Evolutionary conservation across 2,329 filamentous ascomycete genomes (phyloP).

Genomic region (Stenocarpella maydis): DNA sequence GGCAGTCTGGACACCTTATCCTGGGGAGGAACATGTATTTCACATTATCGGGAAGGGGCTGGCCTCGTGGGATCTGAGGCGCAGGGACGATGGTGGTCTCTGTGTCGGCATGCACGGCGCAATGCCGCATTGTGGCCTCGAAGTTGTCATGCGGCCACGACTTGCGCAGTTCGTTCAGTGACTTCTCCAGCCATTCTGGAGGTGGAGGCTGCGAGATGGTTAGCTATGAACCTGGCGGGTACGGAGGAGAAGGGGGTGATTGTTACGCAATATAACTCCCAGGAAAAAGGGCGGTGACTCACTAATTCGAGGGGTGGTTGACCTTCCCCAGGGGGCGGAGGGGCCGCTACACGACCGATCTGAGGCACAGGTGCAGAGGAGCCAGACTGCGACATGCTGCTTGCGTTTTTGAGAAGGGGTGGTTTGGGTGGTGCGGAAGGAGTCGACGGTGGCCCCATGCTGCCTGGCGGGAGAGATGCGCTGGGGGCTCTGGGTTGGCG

Average conservation of each 20-base stretch:
- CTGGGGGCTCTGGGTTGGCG: slow-evolving; percentile 56
- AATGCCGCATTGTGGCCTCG: slow-evolving; percentile 91
- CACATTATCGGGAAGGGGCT: slow-evolving; percentile 67
- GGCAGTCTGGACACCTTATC: slow-evolving; percentile 91
- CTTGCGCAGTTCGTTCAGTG: slow-evolving; percentile 75
- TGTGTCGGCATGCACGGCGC: slow-evolving; percentile 77
- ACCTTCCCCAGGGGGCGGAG: slow-evolving; percentile 66
- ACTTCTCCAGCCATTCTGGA: slow-evolving; percentile 82
- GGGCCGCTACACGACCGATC: slow-evolving; percentile 73
- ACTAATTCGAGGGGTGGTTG: slow-evolving; percentile 67
- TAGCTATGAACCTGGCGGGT: slow-evolving; percentile 38
- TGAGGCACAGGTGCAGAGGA: slow-evolving; percentile 53
- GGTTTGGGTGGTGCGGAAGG: slow-evolving; percentile 44
- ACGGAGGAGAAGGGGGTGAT: slow-evolving; percentile 24
- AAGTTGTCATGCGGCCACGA: slow-evolving; percentile 84
- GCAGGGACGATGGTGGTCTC: slow-evolving; percentile 67
- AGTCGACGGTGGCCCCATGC: slow-evolving; percentile 64
- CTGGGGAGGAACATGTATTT: slow-evolving; percentile 87
- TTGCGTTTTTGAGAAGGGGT: slow-evolving; percentile 26
- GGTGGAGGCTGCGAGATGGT: slow-evolving; percentile 71
- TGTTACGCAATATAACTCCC: slow-evolving; percentile 30
- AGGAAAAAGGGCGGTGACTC: slow-evolving; percentile 51
- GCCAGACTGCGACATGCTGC: slow-evolving; percentile 38
- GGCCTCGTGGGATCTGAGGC: slow-evolving; percentile 50
- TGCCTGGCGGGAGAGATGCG: slow-evolving; percentile 48